Evolutionary conservation across 192 early-diverging fungal genomes (phyloP).

Genomic region (Phycomyces nitens): DNA sequence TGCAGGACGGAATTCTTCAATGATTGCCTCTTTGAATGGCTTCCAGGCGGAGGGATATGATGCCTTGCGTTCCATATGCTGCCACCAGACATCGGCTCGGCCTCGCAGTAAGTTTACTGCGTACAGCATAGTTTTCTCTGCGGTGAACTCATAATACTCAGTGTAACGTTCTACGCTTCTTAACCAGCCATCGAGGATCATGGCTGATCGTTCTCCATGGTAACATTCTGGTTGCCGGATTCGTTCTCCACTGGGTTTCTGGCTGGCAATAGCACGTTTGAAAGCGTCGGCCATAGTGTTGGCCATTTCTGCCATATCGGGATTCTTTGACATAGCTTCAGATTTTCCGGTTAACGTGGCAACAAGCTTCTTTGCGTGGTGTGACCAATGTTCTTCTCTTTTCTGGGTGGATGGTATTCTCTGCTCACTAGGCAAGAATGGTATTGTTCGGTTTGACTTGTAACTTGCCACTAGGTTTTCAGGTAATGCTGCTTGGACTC

Average conservation of each 20-base stretch:
- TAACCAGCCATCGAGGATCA: not conserved
- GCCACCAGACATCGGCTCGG: too few relatives aligned
- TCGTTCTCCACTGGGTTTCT: not conserved
- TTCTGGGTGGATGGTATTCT: too few relatives aligned
- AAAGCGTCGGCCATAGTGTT: not conserved
- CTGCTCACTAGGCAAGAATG: too few relatives aligned
- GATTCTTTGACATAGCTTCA: not conserved
- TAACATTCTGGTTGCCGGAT: not conserved
- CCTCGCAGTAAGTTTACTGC: too few relatives aligned
- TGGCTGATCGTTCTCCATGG: not conserved
- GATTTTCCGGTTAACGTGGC: too few relatives aligned
- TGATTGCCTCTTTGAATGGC: not conserved
- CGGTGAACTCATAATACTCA: too few relatives aligned
- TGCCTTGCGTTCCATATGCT: not conserved
- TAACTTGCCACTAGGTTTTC: too few relatives aligned
- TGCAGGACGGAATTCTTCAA: not conserved
- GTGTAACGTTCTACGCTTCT: not conserved
- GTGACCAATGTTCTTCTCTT: too few relatives aligned
- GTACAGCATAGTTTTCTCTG: too few relatives aligned
- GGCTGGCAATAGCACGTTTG: not conserved
- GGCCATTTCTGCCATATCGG: not conserved
- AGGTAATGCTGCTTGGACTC: too few relatives aligned
- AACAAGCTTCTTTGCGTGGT: too few relatives aligned
- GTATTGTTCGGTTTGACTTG: too few relatives aligned
- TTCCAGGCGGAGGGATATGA: not conserved